Conservation (phyloP, 2,329 filamentous ascomycete species). For the Botryotinia globosa region DNA sequence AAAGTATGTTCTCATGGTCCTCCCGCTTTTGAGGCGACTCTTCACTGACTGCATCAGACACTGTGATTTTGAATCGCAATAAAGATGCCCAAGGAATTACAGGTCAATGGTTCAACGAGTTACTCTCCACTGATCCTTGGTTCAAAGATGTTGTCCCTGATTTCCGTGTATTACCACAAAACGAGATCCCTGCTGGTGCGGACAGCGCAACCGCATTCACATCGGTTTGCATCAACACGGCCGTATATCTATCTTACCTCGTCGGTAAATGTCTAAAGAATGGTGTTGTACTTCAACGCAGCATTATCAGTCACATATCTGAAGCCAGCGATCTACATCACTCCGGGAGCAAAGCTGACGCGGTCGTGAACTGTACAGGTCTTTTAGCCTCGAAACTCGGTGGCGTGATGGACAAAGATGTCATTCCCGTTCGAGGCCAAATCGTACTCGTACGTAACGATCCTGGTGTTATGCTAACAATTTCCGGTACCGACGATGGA, state of each 20-base stretch:
- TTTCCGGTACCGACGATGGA: conserved; percentile 63
- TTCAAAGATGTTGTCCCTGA: conserved; percentile 69
- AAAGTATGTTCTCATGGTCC: conserved; percentile 47
- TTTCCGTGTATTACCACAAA: conserved; percentile 59
- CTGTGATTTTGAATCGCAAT: conserved; percentile 49
- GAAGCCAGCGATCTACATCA: conserved; percentile 65
- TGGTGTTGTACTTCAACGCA: conserved; percentile 67
- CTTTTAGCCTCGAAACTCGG: conserved; percentile 72
- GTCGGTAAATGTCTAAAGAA: conserved; percentile 73
- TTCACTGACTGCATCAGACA: conserved; percentile 40
- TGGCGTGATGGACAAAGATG: conserved; percentile 71
- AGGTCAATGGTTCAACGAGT: conserved; percentile 54
- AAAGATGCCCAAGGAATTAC: conserved; percentile 29
- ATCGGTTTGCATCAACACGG: conserved; percentile 87
- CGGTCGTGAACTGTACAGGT: conserved; percentile 84
- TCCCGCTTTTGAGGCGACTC: not conserved
- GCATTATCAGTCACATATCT: conserved; percentile 63
- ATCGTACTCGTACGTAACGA: conserved; percentile 66
- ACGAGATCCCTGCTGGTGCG: conserved; percentile 60
- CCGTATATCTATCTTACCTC: conserved; percentile 84
- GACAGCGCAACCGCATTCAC: conserved; percentile 74
- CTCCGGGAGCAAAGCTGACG: conserved; percentile 55
- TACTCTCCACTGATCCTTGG: conserved; percentile 69
- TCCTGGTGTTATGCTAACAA: conserved; percentile 56
- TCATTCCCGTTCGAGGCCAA: conserved; percentile 79